Conservation (phyloP, 495 filamentous ascomycete species). For the Hypoxylon fragiforme region DNA sequence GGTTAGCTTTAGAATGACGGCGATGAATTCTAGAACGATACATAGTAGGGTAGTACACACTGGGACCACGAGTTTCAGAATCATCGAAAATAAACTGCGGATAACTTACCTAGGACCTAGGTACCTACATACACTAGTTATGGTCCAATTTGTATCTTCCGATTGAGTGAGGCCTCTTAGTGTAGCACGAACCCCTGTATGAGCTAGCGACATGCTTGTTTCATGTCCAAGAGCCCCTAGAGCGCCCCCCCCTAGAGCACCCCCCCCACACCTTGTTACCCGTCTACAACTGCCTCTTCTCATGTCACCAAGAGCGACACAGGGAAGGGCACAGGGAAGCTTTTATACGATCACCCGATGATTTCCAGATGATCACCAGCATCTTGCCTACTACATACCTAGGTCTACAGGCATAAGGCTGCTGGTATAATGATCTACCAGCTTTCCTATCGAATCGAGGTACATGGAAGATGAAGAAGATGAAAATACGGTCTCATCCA, state of each 20-base stretch:
- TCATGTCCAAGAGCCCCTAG: slow-evolving; percentile 17
- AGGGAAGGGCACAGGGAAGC: too few relatives aligned
- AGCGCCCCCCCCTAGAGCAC: too few relatives aligned
- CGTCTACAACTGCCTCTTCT: too few relatives aligned
- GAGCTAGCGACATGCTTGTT: slow-evolving; percentile 15
- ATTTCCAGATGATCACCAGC: neutral
- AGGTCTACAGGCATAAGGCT: too few relatives aligned
- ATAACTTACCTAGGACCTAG: too few relatives aligned
- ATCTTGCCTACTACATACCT: too few relatives aligned
- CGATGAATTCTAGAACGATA: slow-evolving; percentile 6
- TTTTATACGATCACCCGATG: slow-evolving; percentile 11
- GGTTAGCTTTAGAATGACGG: too few relatives aligned
- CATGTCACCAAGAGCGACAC: slow-evolving; percentile 9
- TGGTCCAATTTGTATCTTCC: slow-evolving; percentile 12
- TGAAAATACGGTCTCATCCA: too few relatives aligned
- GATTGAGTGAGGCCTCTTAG: neutral
- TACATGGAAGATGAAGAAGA: neutral
- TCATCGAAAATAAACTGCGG: slow-evolving; percentile 18
- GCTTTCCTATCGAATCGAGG: neutral
- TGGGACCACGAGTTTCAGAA: slow-evolving; percentile 19
- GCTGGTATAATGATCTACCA: slow-evolving; percentile 1
- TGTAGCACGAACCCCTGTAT: slow-evolving; percentile 19
- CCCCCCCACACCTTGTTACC: too few relatives aligned
- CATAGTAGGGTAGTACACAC: too few relatives aligned
- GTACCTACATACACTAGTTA: too few relatives aligned